phyloP scores from a whole-genome alignment of 176 grass and related monocot genomes.

The Cymbopogon citratus region DNA sequence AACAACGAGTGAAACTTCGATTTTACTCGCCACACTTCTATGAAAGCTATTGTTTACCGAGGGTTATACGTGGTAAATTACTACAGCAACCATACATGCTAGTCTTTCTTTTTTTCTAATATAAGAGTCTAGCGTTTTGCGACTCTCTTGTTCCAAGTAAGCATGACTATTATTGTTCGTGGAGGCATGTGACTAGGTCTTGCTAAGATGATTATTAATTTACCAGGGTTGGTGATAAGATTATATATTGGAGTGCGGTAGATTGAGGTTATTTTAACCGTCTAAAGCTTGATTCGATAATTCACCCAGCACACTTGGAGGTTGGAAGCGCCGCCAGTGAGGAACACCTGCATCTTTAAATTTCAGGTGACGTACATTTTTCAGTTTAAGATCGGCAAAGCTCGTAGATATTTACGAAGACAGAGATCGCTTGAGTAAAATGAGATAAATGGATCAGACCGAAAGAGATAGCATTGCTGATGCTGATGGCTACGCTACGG shows the following conservation, averaged over 20 bases:
- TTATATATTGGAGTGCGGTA: background rate
- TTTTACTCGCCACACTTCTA: too few species aligned
- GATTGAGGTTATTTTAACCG: background rate
- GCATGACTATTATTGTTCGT: background rate
- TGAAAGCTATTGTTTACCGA: too few species aligned
- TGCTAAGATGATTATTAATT: background rate
- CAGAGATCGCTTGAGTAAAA: background rate
- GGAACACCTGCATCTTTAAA: slow-evolving; percentile 11
- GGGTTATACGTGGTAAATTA: background rate
- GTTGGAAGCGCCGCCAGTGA: slow-evolving; percentile 4
- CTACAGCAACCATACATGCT: background rate
- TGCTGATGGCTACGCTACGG: background rate
- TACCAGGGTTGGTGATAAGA: background rate
- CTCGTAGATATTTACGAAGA: slow-evolving; percentile 28
- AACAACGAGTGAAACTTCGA: accelerated
- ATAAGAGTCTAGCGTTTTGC: background rate
- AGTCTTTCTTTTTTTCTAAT: background rate
- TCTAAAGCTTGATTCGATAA: background rate
- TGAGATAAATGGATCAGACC: background rate
- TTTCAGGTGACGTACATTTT: background rate
- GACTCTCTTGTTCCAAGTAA: background rate
- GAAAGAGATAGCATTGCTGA: background rate
- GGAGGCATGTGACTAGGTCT: background rate
- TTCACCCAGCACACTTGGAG: background rate
- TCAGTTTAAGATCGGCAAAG: background rate